A percentile compares a stretch with the other conserved stretches of the same genome.
phyloP scores from a whole-genome alignment of 371 early-diverging fungal genomes.

The Fennellomyces sp. region DNA sequence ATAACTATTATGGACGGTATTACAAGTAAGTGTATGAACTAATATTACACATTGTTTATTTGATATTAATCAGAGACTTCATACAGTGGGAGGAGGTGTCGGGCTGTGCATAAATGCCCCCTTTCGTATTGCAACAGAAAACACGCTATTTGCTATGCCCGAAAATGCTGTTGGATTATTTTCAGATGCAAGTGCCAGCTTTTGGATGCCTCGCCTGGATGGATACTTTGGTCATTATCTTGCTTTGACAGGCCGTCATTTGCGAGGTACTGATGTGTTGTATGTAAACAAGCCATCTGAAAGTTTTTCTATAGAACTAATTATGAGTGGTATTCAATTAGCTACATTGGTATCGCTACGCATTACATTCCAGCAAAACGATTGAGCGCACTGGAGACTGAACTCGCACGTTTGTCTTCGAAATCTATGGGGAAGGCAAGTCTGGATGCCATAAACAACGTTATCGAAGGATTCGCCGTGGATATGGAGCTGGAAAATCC shows the following conservation, averaged over 20 bases:
- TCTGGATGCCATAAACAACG: conserved; percentile 80
- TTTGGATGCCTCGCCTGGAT: conserved; percentile 90
- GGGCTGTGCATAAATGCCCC: conserved; percentile 93
- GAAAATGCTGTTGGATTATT: conserved; percentile 93
- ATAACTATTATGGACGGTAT: no score
- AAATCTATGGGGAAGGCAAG: conserved; percentile 36
- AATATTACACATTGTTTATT: no score
- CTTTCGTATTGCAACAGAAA: conserved; percentile 95
- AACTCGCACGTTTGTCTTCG: conserved; percentile 81
- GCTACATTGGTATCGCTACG: conserved; percentile 75
- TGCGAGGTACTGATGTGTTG: conserved; percentile 84
- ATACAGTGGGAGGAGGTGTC: conserved; percentile 96
- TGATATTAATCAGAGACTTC: no score
- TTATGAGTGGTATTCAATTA: background rate
- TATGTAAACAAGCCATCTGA: conserved; percentile 38
- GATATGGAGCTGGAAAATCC: conserved; percentile 25
- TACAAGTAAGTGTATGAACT: background rate
- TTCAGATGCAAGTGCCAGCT: conserved; percentile 95
- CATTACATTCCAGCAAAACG: conserved; percentile 93
- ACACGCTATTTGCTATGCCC: conserved; percentile 92
- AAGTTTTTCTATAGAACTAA: background rate
- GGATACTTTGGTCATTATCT: conserved; percentile 90
- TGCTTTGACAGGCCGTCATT: conserved; percentile 81
- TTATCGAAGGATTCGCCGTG: conserved; percentile 92
- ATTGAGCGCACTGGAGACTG: conserved; percentile 76